Evolutionary conservation across 1,139 yeast species (phyloP), one percentile per base, ranked within the genome.

Genomic region (Groenewaldozyma sp.): DNA sequence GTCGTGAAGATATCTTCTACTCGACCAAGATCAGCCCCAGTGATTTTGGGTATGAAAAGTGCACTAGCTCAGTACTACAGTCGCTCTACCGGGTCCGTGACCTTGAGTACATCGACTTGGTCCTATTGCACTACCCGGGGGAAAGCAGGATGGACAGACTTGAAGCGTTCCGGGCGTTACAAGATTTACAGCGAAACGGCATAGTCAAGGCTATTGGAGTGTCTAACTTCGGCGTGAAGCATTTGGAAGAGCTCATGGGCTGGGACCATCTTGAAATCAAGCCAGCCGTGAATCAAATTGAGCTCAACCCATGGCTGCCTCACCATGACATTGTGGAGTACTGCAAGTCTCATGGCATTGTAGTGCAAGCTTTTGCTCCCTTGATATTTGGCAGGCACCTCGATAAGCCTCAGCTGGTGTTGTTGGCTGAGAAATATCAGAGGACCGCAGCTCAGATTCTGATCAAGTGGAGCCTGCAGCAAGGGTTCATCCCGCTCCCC

Each of bases 361-460:
- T 67, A 3, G 70, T 74, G 7, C 81, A 79, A 55, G 88, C 88
- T 1, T 82, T 73, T 58, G 73, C 83, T 6, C 88, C 93, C 11
- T 65, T 80, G 53, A 77, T 83, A 1, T 78, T 74, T 43, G 82
- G 86, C 4, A 55, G 59, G 39, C 71, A 74, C 50, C 55, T 76
- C 22, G 58, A 67, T 39, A 80, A 77, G 49, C 73, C 77, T 3
- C 69, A 64, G 35, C 52, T 78, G 41, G 50, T 59, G 33, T 57
- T 43, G 16, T 44, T 71, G 32, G 70, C 70, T 26, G 45, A 60
- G 35, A 64, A 64, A 48, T 64, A 68, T 41, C 50, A 53, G 10
- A 62, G 60, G 36, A 48, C 66, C 2, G 60, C 68, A 3, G 74
- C 70, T 24, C 72, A 71, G 46, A 59, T 70, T 18, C 53, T 72